Evolutionary conservation across 768 basidiomycete genomes (phyloP), one percentile per base, ranked within the genome.

Genomic region (Lentinula guzmanii): DNA sequence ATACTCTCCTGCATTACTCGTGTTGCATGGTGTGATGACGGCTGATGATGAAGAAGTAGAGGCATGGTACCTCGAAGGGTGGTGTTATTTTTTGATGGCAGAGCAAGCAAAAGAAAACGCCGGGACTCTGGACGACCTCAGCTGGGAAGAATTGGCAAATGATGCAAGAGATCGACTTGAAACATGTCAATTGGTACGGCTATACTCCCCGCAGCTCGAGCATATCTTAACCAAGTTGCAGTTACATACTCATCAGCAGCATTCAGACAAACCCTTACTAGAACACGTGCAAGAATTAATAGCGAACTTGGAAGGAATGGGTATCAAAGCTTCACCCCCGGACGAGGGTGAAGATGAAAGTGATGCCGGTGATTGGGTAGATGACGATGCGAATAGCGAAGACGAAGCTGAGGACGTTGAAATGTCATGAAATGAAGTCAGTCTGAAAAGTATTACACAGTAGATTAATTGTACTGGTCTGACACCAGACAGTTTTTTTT

Each of bases 61-160:
- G 66, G 94, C 88, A 1, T 95, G 94, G 87, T 96, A 96, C 69
- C 83, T 96, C 33, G 93, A 95, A 72, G 94, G 93, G 58, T 97
- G 93, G 93, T 89, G 90, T 65, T 93, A 91, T 79, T 93, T 86
- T 76, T 75, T 95, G 51, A 86, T 91, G 83, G 82, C 86, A 0
- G 88, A 90, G 70, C 82, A 87, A 62, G 84, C 84, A 7, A 80
- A 83, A 63, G 85, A 88, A 66, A 80, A 73, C 11, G 79, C 77
- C 31, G 81, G 78, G 18, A 80, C 72, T 13, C 63, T 77, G 4
- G 77, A 72, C 41, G 77, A 67, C 10, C 63, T 75, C 6, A 65
- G 46, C 42, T 65, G 68, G 50, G 69, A 68, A 3, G 66, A 60
- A 28, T n/a, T 55, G 37, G 45, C 52, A 31, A 41, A 63, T 41